Evolutionary conservation across 192 early-diverging fungal species (phyloP), one percentile per base, ranked within the genome.

Genomic region (Coemansia reversa): DNA sequence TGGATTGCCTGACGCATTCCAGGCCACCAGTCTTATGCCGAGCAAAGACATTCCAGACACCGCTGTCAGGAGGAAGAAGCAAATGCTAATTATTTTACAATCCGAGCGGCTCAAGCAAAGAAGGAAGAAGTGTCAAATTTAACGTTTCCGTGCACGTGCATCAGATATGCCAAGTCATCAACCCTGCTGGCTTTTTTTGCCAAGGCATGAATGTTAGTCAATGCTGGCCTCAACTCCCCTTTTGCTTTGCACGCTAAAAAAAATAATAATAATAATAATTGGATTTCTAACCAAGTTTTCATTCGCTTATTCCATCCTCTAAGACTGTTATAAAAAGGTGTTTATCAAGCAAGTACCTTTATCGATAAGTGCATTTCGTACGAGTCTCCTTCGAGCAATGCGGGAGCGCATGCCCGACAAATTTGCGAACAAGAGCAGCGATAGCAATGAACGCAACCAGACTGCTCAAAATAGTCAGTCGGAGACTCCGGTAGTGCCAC

Each of bases 1-100:
- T 8, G 73, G 74, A 51, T 80, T 63, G 24, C 66, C 72, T 20
- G 72, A 56, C 33, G 60, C 72, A 70, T 74, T 80, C 78, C 78
- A 80, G 4, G 66, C 69, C 7, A 61, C 71, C 14, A 80, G 69
- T 35, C 60, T 49, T 24, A 70, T 25, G 53, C 70, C 51, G 24
- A 80, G 51, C 62, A 62, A 69, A 30, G 74, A 70, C 65, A 70
- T 69, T 51, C 39, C 39, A 45, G 12, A 45, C 39, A 3, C 39
- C 39, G 39, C 39, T 45, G 39, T 45, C 8, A 16, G 14, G 14
- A 45, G 14, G 39, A 45, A 16, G 14, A 45, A 16, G 14, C 39
- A 45, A 27, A 35, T 35, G 6, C 33, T 35, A 35, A 7, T 7
- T 35, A 12, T 12, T 35, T 7, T 35, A 35, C 33, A 35, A 35